Conservation (phyloP, 2,329 filamentous ascomycete species). For the Laburnicola sp. region DNA sequence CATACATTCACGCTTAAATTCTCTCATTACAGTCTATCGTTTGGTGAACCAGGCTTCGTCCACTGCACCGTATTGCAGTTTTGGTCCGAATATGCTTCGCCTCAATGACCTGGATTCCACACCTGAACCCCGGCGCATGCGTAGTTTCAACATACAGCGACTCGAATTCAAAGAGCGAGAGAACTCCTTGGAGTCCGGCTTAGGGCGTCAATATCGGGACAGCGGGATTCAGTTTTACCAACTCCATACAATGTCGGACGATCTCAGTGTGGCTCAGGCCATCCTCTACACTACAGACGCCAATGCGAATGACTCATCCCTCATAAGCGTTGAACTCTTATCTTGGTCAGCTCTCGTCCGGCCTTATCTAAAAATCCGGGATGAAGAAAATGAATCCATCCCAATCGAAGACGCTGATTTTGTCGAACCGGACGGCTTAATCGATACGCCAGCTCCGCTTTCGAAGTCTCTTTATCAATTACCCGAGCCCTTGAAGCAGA, state of each 20-base stretch:
- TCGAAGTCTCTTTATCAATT: constrained; percentile 13
- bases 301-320: neutral
- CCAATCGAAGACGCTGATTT: constrained; percentile 29
- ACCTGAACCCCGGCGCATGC: constrained; percentile 13
- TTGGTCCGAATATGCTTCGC: constrained; percentile 16
- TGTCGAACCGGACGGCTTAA: constrained; percentile 31
- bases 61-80: neutral
- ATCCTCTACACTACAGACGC: constrained; percentile 19
- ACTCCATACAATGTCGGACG: constrained; percentile 24
- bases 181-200: constrained; percentile 1
- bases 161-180: constrained; percentile 19
- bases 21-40: constrained; percentile 34
- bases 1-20: constrained; percentile 39
- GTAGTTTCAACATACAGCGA: constrained; percentile 23
- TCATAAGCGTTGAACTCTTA: constrained; percentile 19
- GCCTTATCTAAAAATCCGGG: neutral
- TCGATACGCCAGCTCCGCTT: constrained; percentile 11
- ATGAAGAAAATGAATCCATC: constrained; percentile 3
- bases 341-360: constrained; percentile 19
- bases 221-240: constrained; percentile 31
- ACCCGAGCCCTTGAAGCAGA: constrained; percentile 3
- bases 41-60: constrained; percentile 21
- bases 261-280: constrained; percentile 32
- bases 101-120: constrained; percentile 11
- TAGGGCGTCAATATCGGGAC: constrained; percentile 20